A percentile compares a stretch with the other conserved stretches of the same genome.
Evolutionary conservation across 441 rosid species (phyloP).

Genomic region (Euphorbia celastroides): DNA sequence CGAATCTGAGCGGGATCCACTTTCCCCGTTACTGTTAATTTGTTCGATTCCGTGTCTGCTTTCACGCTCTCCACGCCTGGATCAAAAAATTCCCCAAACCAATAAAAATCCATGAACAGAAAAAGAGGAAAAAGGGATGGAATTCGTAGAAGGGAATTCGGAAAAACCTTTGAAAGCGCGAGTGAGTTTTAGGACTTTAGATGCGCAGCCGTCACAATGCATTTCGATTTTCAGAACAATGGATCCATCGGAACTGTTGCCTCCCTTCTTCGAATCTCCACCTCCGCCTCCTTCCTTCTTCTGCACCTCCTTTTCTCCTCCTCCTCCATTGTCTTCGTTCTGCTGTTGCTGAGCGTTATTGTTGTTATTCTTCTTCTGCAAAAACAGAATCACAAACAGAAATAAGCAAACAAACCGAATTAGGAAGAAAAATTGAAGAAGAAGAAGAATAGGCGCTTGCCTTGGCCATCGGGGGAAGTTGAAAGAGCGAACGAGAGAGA

Average conservation of each 20-base stretch:
- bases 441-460: not conserved
- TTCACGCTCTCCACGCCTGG: constrained; percentile 57
- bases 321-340: not conserved
- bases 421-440: not conserved
- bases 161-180: constrained; percentile 41
- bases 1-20: constrained; percentile 50
- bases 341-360: not conserved
- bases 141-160: not conserved
- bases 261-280: constrained; percentile 23
- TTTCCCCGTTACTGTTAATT: constrained; percentile 49
- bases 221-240: constrained; percentile 49
- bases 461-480: constrained; percentile 10
- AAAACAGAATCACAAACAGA: not conserved
- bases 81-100: too few relatives aligned
- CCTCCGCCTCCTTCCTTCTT: constrained; percentile 21
- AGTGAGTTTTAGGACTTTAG: constrained; percentile 30
- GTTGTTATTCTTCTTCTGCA: constrained; percentile 18
- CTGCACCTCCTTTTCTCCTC: constrained; percentile 6
- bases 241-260: constrained; percentile 14
- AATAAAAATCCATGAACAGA: not conserved
- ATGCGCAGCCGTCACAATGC: constrained; percentile 67
- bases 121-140: not conserved
- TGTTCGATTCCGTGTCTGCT: constrained; percentile 40
- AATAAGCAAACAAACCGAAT: not conserved
- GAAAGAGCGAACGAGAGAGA: not conserved